Percentiles rank a stretch among this genome's conserved stretches.
These are phyloP conservation scores for Metschnikowia orientalis DNA, from an alignment of 805 yeast genomes.

Conservation along the genomic window DNA sequence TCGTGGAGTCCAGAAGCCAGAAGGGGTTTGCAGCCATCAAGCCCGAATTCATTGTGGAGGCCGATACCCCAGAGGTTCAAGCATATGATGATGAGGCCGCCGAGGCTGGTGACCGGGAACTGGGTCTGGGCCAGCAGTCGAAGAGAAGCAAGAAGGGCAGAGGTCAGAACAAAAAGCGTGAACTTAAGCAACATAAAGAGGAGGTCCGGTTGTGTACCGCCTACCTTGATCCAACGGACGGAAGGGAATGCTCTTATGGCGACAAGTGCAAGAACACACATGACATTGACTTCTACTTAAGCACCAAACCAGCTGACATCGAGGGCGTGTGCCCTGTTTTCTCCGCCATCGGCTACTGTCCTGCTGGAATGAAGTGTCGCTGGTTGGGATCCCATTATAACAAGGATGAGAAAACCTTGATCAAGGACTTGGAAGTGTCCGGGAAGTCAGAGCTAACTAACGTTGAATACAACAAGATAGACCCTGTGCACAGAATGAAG, in stretches of 20 bases:
- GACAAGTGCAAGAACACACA: slow-evolving; percentile 75
- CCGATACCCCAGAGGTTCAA: slow-evolving; percentile 37
- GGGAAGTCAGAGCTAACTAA: slow-evolving; percentile 32
- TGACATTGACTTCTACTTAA: slow-evolving; percentile 61
- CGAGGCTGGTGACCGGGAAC: slow-evolving; percentile 38
- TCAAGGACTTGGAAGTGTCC: slow-evolving; percentile 40
- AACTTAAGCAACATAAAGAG: slow-evolving; percentile 64
- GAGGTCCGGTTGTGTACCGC: slow-evolving; percentile 61
- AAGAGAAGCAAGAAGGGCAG: slow-evolving; percentile 47
- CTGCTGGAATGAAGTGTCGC: slow-evolving; percentile 87
- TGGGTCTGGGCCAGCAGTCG: slow-evolving; percentile 21
- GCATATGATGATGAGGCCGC: slow-evolving; percentile 42
- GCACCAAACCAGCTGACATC: slow-evolving; percentile 64
- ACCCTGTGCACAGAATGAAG: slow-evolving; percentile 39
- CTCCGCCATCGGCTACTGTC: slow-evolving; percentile 80
- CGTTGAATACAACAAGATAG: slow-evolving; percentile 62
- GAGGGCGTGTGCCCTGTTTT: slow-evolving; percentile 83
- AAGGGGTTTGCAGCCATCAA: slow-evolving; percentile 78
- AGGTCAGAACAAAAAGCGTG: slow-evolving; percentile 84
- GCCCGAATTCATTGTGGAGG: slow-evolving; percentile 55
- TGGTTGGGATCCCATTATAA: slow-evolving; percentile 75
- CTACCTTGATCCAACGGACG: slow-evolving; percentile 50
- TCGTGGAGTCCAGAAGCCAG: slow-evolving; percentile 6
- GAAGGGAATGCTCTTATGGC: slow-evolving; percentile 56
- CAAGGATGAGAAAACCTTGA: slow-evolving; percentile 40